Evolutionary conservation across 2,329 filamentous ascomycete species (phyloP), one percentile per base, ranked within the genome.

Genomic region (Aspergillus eucalypticola): DNA sequence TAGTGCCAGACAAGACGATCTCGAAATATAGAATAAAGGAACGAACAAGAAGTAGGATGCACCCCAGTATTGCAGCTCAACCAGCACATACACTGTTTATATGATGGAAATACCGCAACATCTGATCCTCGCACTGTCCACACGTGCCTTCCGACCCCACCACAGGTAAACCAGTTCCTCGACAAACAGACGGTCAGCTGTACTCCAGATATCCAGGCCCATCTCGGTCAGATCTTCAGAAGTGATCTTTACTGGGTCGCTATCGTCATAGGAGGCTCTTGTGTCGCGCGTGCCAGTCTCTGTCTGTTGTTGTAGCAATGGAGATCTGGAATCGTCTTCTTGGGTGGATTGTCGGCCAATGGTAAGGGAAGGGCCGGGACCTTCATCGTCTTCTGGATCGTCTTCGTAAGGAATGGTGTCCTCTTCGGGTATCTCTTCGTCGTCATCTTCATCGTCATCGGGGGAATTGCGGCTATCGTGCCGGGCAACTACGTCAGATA

Each of bases 191-290:
- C 78, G 74, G 62, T 82, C 80, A 3, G 78, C 73, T 15, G 73
- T 74, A 58, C 79, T 82, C 80, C 80, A 82, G 15, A 78, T 72
- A 62, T 82, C 80, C 15, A 82, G 74, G 3, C 80, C 79, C 80
- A 82, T 82, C 41, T 77, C 71, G 15, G 70, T 69, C 72, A 82
- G 79, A 62, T 82, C 80, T 19, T 79, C 76, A 19, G 75, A 71
- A 1, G 71, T 78, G 29, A 81, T 75, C 1, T 69, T 72, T 17
- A 80, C 69, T 3, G 71, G 65, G 3, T 71, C 69, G 21, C 69
- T 62, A 3, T 67, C 42, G 4, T 46, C 25, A 10, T 55, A 44
- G 25, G 53, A 32, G 19, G 23, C 17, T 21, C 39, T 52, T 25
- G 21, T 23, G 51, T 32, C 25, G 25, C 6, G 60, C 38, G 35